Base-by-base conservation (phyloP, 2,329 filamentous ascomycete species). In the Xylariomycetidae sp. region DNA sequence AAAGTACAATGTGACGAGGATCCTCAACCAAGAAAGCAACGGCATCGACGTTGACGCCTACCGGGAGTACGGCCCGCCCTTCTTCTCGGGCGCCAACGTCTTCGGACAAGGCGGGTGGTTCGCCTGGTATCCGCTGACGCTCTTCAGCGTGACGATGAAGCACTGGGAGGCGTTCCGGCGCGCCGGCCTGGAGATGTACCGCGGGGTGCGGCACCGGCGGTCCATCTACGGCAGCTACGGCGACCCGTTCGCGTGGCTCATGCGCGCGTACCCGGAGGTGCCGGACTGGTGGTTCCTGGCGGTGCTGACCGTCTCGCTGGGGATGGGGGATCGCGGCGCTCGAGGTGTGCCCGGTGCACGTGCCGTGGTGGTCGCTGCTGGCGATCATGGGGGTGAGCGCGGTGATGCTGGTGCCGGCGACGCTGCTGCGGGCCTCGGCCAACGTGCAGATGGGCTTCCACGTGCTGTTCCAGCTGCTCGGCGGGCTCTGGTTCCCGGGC, bases 261-360 rank as follows among this genome's bases (percentile, higher is more conserved):
- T 72, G 66, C 44, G 53, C 4, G 54, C 50, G 2, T 71, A 70
- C 38, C 50, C 54, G 0, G 68, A 70, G 29, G 65, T 70, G 1
- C 67, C 68, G 0, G 67, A 70, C 36, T 72, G 67, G 67, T 72
- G 65, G 68, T 68, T 66, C 44, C 43, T 67, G 5, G 19, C 58
- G 20, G 64, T 68, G 26, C 53, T 67, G 4, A 38, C 53, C 14
- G 40, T 22, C 26, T 51, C 57, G 33, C 51, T 62, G 34, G 45
- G 60, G 16, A 53, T 62, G 14, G 53, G 57, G 5, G 48, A n/a
- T 60, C 25, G 40, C 62, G 32, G 48, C 56, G 29, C 45, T 61
- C n/a, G 36, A 44, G 13, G 52, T 56, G 31, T 57, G 51, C 32
- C 54, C 56, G 17, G 45, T 55, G 18, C 48, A 53, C 28, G 58